Base-by-base conservation (phyloP, 495 filamentous ascomycete species). In the Terfezia boudieri region DNA sequence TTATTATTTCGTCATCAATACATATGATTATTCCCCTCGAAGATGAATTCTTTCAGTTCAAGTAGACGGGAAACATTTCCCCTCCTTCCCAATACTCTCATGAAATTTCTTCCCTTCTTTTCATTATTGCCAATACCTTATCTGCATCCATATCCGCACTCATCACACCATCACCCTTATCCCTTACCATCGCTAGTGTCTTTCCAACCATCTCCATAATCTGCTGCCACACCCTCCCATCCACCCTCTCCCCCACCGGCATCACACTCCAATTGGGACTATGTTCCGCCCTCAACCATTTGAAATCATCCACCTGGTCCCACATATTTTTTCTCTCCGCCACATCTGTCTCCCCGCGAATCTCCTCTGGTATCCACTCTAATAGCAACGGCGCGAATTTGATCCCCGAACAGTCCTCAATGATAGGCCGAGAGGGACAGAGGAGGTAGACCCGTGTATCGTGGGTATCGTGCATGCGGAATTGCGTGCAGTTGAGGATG, bases 281-380 rank as follows among this genome's bases (percentile, higher is more conserved):
- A 16, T 76, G 79, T 50, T 82, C 83, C 10, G 74, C 70, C 67
- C 86, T 92, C 57, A 94, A 74, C 92, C 92, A 96, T 67, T 93
- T 90, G 71, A 98, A 98, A 61, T 98, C 90, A 61, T 95, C 84
- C 12, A 98, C 81, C 61, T 92, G 77, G 60, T 84, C 76, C 83
- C 85, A 98, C 56, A 80, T 72, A 66, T 90, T 87, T 55, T 61
- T 37, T 52, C 36, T 62, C 26, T 69, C 59, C 67, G 70, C 55
- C 49, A 20, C 14, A 51, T 26, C 6, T 55, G 20, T 84, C 82
- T 51, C 66, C 65, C 51, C 70, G 69, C 0, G 83, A 84, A 12
- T 4, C n/a, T 2, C n/a, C 49, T 23, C 23, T 6, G 14, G 14
- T n/a, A 48, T 48, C 14, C 43, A 48, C 43, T 48, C 43, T 14